These are phyloP conservation scores for Nakazawaea molendinolei DNA, from an alignment of 805 yeast species.

Conservation along the genomic window DNA sequence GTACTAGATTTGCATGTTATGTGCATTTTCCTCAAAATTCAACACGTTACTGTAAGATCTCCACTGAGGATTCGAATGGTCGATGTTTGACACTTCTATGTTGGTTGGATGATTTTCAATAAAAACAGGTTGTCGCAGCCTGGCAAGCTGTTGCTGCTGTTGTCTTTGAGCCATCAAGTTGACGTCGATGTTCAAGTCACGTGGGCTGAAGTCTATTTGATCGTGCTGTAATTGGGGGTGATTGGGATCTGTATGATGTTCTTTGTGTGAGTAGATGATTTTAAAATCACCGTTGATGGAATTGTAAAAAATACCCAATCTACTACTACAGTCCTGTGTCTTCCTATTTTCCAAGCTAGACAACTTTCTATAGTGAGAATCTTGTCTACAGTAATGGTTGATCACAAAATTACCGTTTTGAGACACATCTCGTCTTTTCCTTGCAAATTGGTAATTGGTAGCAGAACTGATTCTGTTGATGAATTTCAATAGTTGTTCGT, in stretches of 20 bases:
- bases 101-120: not conserved
- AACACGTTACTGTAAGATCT: slow-evolving; percentile 5
- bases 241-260: slow-evolving; percentile 1
- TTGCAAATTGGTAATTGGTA: slow-evolving; percentile 9
- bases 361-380: slow-evolving; percentile 10
- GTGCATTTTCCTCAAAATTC: not conserved
- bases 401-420: slow-evolving; percentile 13
- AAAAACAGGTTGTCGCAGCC: not conserved
- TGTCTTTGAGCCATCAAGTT: slow-evolving; percentile 2
- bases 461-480: slow-evolving; percentile 5
- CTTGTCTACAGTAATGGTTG: slow-evolving; percentile 12
- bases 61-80: slow-evolving; percentile 2
- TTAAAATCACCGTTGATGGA: slow-evolving; percentile 11
- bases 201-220: not conserved
- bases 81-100: not conserved
- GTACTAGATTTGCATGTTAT: not conserved
- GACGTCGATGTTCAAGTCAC: slow-evolving; percentile 1
- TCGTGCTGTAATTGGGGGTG: not conserved
- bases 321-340: slow-evolving; percentile 11
- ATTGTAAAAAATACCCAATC: slow-evolving; percentile 9
- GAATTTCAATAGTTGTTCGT: slow-evolving; percentile 5
- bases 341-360: slow-evolving; percentile 9
- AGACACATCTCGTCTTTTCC: slow-evolving; percentile 12
- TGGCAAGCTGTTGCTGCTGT: slow-evolving; percentile 5
- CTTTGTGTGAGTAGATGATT: slow-evolving; percentile 9